These are phyloP conservation scores for Biancaea sappan DNA, from an alignment of 306 rosid genomes.

Conservation along the genomic window DNA sequence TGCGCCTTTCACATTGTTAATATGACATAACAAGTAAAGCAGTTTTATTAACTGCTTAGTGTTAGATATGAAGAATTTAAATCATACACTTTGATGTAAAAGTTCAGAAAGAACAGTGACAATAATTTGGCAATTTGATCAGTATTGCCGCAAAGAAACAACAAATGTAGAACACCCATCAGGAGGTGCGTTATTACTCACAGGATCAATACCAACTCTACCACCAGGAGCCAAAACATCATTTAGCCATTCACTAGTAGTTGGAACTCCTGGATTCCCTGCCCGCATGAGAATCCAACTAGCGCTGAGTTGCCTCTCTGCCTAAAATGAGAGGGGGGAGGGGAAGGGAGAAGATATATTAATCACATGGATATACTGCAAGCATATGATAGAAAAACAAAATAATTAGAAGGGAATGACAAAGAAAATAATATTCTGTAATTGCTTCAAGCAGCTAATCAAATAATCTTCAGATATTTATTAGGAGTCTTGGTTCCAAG, in stretches of 20 bases:
- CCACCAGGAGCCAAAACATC: conserved; percentile 84
- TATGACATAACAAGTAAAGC: not conserved
- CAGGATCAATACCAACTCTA: conserved; percentile 96
- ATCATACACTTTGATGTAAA: not conserved
- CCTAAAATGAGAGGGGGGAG: conserved; percentile 43
- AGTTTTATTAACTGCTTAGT: not conserved
- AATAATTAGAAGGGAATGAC: not conserved
- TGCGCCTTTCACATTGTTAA: not conserved
- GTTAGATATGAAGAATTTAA: not conserved
- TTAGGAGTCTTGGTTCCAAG: not conserved
- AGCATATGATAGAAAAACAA: not conserved
- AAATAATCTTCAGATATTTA: not conserved
- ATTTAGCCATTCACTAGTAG: conserved; percentile 86
- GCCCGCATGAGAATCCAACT: conserved; percentile 97
- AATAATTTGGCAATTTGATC: not conserved
- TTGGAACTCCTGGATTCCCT: conserved; percentile 84
- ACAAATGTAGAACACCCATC: not conserved
- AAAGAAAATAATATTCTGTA: not conserved
- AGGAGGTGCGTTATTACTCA: conserved; percentile 54
- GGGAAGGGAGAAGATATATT: not conserved
- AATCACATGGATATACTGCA: conserved; percentile 2
- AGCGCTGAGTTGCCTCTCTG: conserved; percentile 86
- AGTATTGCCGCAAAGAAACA: not conserved
- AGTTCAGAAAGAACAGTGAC: not conserved
- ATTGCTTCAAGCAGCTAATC: not conserved